phyloP scores from a whole-genome alignment of 148 eudicot species.

The Bassia scoparia region DNA sequence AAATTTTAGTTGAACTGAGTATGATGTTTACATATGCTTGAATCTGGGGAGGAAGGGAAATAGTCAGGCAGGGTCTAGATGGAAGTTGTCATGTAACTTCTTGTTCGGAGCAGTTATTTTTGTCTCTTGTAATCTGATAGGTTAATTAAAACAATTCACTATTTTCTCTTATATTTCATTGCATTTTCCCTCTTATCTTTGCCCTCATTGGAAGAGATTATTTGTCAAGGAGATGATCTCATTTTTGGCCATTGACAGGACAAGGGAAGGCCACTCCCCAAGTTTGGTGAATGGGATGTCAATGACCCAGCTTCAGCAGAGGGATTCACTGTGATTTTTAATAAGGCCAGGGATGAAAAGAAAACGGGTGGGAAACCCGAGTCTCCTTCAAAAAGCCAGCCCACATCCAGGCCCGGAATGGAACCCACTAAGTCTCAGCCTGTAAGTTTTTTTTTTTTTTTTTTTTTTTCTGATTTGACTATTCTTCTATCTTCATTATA shows the following conservation, averaged over 20 bases:
- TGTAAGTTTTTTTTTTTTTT: too few species aligned
- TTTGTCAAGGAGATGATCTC: slow-evolving; percentile 4
- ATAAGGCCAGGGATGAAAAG: slow-evolving; percentile 88
- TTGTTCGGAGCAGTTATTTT: neutral
- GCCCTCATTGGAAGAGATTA: neutral
- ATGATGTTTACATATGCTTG: neutral
- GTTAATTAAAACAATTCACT: neutral
- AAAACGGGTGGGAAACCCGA: slow-evolving; percentile 78
- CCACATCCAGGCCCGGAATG: slow-evolving; percentile 38
- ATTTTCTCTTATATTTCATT: neutral
- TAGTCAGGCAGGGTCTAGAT: neutral
- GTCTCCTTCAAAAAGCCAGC: slow-evolving; percentile 52
- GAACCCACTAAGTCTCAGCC: slow-evolving; percentile 55
- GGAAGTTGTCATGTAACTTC: neutral
- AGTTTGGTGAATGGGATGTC: slow-evolving; percentile 90
- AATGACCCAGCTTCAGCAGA: slow-evolving; percentile 90
- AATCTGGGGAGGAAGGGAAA: neutral
- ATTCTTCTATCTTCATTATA: neutral
- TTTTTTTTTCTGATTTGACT: neutral
- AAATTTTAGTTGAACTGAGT: neutral
- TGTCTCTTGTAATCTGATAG: neutral
- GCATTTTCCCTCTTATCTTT: neutral
- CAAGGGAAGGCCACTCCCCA: slow-evolving; percentile 79
- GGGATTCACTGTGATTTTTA: slow-evolving; percentile 82
- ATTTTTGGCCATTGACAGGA: slow-evolving; percentile 36